Evolutionary conservation across 257 asterid genomes (phyloP).

Genomic region (Nicotiana paniculata): DNA sequence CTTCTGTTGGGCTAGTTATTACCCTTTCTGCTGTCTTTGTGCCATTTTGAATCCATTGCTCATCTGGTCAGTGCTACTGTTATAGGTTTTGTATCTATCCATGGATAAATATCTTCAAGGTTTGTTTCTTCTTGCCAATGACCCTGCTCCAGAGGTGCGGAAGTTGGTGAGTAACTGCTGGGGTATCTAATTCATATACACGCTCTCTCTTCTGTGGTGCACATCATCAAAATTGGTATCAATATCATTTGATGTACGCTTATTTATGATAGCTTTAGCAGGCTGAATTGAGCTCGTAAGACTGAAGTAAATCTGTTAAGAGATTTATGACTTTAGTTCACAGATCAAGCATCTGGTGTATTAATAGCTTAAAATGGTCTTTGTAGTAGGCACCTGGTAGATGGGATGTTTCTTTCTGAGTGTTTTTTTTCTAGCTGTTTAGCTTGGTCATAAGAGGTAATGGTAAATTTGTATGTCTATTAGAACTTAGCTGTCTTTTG

Average conservation of each 20-base stretch:
- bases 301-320: background rate
- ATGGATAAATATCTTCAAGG: conserved; percentile 95
- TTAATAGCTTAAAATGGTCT: background rate
- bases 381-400: background rate
- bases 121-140: conserved; percentile 84
- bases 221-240: background rate
- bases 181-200: background rate
- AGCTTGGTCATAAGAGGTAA: conserved; percentile 3
- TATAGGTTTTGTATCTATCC: conserved; percentile 57
- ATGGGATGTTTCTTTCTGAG: background rate
- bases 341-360: background rate
- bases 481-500: background rate
- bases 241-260: background rate
- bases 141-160: conserved; percentile 74
- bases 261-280: background rate
- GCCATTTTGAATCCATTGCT: background rate
- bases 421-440: background rate
- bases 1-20: conserved; percentile 9
- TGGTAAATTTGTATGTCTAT: background rate
- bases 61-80: background rate
- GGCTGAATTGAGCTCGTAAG: background rate
- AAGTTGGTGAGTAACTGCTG: conserved; percentile 60
- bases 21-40: background rate
- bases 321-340: background rate
- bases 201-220: background rate